phyloP scores from a whole-genome alignment of 352 stramenopile species.

The Phytophthora pistaciae region DNA sequence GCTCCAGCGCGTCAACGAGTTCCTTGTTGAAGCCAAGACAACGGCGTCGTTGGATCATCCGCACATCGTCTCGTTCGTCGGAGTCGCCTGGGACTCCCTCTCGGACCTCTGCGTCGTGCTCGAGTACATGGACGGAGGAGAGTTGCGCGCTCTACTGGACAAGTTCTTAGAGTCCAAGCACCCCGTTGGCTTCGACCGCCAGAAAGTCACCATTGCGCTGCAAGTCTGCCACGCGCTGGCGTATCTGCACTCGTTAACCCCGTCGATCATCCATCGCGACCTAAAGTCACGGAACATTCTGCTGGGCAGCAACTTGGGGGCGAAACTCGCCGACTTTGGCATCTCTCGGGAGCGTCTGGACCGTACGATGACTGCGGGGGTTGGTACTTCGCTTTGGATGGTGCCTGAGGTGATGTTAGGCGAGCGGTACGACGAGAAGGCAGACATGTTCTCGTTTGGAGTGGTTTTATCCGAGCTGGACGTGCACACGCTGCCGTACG shows the following conservation, averaged over 20 bases:
- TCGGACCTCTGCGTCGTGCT: conserved; percentile 47
- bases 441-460: conserved; percentile 74
- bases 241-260: conserved; percentile 40
- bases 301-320: conserved; percentile 50
- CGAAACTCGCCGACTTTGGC: conserved; percentile 73
- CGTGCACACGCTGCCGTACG: conserved; percentile 33
- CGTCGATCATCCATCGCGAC: conserved; percentile 38
- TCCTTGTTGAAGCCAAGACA: conserved; percentile 48
- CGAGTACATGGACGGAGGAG: conserved; percentile 56
- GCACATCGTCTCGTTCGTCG: conserved; percentile 46
- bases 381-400: conserved; percentile 69
- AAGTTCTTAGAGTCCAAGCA: conserved; percentile 24
- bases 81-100: conserved; percentile 49
- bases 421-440: conserved; percentile 54
- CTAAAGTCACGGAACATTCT: conserved; percentile 57
- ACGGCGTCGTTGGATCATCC: conserved; percentile 37
- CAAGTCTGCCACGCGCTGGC: conserved; percentile 45
- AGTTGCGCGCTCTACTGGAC: conserved; percentile 43
- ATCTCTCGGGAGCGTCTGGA: conserved; percentile 40
- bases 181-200: conserved; percentile 17
- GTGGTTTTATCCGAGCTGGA: conserved; percentile 69
- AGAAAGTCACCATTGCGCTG: conserved; percentile 38
- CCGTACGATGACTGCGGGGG: conserved; percentile 44
- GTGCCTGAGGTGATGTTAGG: conserved; percentile 69
- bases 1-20: conserved; percentile 34